These are phyloP conservation scores for Elsinoe batatas DNA, from an alignment of 2,329 filamentous ascomycete genomes.

Conservation along the genomic window DNA sequence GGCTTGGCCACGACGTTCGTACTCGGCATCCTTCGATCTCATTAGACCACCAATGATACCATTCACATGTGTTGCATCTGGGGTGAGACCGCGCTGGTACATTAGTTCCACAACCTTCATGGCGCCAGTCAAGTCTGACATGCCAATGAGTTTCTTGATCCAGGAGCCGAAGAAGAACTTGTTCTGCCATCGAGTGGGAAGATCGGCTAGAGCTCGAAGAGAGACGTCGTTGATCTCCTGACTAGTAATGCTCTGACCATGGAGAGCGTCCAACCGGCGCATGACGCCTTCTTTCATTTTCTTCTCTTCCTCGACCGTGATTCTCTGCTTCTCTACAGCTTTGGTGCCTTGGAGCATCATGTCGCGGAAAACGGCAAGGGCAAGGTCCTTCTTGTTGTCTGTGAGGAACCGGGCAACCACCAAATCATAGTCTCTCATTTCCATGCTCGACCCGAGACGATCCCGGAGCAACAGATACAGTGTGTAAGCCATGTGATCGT, in stretches of 20 bases:
- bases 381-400: conserved; percentile 53
- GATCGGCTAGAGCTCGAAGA: conserved; percentile 38
- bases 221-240: conserved; percentile 39
- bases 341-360: conserved; percentile 58
- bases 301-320: conserved; percentile 33
- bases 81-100: conserved; percentile 56
- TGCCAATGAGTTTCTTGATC: conserved; percentile 73
- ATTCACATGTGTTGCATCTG: conserved; percentile 69
- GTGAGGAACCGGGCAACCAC: conserved; percentile 62
- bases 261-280: conserved; percentile 17
- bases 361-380: conserved; percentile 70
- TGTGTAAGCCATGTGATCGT: conserved; percentile 52
- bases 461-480: conserved; percentile 56
- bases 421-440: conserved; percentile 65
- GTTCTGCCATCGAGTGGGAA: conserved; percentile 51
- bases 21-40: conserved; percentile 43
- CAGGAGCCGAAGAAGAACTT: conserved; percentile 81
- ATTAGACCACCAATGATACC: conserved; percentile 72
- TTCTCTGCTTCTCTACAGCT: not conserved
- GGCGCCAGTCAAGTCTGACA: conserved; percentile 51
- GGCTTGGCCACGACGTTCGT: conserved; percentile 50
- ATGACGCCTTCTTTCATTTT: conserved; percentile 26
- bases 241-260: conserved; percentile 17
- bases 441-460: conserved; percentile 51
- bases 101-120: conserved; percentile 65